Conservation (phyloP, 805 yeast species). For the Starmera amethionina region DNA sequence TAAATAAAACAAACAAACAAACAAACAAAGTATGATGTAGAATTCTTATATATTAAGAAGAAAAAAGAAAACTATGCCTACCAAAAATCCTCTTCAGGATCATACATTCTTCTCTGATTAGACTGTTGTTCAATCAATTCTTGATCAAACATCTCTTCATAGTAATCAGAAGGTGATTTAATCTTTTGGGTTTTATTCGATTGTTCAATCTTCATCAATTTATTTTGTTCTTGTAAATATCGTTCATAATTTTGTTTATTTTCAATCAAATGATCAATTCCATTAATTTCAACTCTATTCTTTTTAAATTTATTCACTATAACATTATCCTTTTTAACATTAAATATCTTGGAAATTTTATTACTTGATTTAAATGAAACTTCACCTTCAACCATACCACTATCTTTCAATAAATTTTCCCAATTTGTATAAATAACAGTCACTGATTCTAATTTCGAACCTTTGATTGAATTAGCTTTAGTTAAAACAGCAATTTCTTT, state of each 20-base stretch:
- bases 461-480: conserved; percentile 69
- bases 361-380: conserved; percentile 60
- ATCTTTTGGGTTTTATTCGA: conserved; percentile 29
- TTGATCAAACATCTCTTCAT: conserved; percentile 39
- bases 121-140: conserved; percentile 32
- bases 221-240: conserved; percentile 15
- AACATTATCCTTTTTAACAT: conserved; percentile 47
- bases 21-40: neutral
- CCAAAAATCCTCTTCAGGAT: conserved; percentile 52
- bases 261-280: conserved; percentile 20
- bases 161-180: conserved; percentile 29
- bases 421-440: conserved; percentile 69
- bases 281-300: conserved; percentile 45
- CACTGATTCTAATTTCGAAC: conserved; percentile 57
- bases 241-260: conserved; percentile 28
- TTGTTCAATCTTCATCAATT: conserved; percentile 18
- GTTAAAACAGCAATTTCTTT: conserved; percentile 58
- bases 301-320: conserved; percentile 54
- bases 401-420: conserved; percentile 54
- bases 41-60: no score
- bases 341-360: conserved; percentile 39
- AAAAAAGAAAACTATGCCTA: conserved; percentile 7
- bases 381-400: conserved; percentile 70
- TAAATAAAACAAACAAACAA: no score
- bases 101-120: conserved; percentile 39